Percentiles rank a stretch among this genome's conserved stretches.
Conservation (phyloP, 129 eudicot species). For the Artemisia annua region DNA sequence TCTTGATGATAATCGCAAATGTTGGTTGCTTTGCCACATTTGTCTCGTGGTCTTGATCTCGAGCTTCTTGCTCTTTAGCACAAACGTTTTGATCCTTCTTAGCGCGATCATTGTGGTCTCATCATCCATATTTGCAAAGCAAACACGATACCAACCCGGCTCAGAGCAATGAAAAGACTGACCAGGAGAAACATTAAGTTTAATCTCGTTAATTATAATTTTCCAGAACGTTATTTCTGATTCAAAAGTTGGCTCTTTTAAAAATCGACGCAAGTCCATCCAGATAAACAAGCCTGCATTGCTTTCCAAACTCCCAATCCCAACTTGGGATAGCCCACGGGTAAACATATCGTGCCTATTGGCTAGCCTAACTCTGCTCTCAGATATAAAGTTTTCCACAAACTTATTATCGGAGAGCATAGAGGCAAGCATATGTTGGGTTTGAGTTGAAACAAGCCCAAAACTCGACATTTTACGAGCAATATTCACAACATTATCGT, state of each 20-base stretch:
- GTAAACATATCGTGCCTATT: constrained; percentile 46
- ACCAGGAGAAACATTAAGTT: constrained; percentile 58
- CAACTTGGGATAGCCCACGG: constrained; percentile 45
- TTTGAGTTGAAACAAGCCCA: constrained; percentile 60
- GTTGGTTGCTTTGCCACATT: constrained; percentile 40
- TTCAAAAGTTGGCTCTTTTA: constrained; percentile 47
- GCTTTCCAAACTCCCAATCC: constrained; percentile 45
- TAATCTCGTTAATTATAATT: constrained; percentile 44
- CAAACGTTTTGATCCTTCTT: constrained; percentile 43
- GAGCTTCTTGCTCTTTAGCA: constrained; percentile 29
- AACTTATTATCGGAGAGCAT: constrained; percentile 55
- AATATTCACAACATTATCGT: constrained; percentile 44
- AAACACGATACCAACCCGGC: constrained; percentile 65
- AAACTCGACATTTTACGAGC: constrained; percentile 70
- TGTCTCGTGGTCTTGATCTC: constrained; percentile 36
- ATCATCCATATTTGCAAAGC: constrained; percentile 61
- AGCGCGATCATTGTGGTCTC: constrained; percentile 51
- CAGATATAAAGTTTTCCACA: constrained; percentile 34
- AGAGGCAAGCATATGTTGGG: constrained; percentile 48
- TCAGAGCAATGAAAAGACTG: constrained; percentile 62
- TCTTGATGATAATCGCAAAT: constrained; percentile 32
- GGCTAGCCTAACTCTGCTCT: constrained; percentile 41
- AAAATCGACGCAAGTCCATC: constrained; percentile 57
- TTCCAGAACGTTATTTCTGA: constrained; percentile 48
- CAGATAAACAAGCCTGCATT: constrained; percentile 61